Conservation (phyloP, 139 green algal genomes). For the Mychonastes homosphaera region DNA sequence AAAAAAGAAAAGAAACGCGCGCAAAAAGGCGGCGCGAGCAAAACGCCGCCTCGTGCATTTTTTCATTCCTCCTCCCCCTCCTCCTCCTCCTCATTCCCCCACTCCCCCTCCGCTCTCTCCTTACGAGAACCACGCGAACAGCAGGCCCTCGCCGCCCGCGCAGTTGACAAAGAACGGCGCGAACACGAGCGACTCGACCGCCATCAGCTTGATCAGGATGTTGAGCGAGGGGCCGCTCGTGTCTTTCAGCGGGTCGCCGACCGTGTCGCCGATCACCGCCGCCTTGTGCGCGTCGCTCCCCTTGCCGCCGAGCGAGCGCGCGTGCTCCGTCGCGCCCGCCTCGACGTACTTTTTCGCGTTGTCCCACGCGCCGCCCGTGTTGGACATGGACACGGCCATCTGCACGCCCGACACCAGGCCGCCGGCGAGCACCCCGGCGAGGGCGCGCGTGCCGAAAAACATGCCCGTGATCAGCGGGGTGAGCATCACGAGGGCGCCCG, state of each 20-base stretch:
- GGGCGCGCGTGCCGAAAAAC: conserved; percentile 63
- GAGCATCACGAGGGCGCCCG: conserved; percentile 83
- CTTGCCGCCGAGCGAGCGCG: conserved; percentile 85
- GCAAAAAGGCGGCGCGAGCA: neutral
- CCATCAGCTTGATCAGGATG: conserved; percentile 99
- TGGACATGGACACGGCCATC: conserved; percentile 93
- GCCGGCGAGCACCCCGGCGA: conserved; percentile 80
- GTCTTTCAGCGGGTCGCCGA: conserved; percentile 96
- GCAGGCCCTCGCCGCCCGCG: conserved; percentile 34
- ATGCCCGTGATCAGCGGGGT: conserved; percentile 73
- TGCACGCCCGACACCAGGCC: conserved; percentile 91
- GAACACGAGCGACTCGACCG: conserved; percentile 87
- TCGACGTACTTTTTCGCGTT: conserved; percentile 99
- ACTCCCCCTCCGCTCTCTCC: neutral
- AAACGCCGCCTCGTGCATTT: neutral
- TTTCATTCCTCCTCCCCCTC: neutral
- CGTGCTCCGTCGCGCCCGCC: conserved; percentile 69
- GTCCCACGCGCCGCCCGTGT: conserved; percentile 97
- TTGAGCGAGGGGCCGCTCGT: conserved; percentile 86
- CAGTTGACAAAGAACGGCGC: conserved; percentile 47
- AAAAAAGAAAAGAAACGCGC: neutral
- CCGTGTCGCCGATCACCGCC: conserved; percentile 96
- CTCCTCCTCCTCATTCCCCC: neutral
- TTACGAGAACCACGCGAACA: conserved; percentile 38
- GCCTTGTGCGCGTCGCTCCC: conserved; percentile 94